These are phyloP conservation scores for Scedosporium apiospermum DNA, from an alignment of 2,329 filamentous ascomycete genomes.

Conservation along the genomic window DNA sequence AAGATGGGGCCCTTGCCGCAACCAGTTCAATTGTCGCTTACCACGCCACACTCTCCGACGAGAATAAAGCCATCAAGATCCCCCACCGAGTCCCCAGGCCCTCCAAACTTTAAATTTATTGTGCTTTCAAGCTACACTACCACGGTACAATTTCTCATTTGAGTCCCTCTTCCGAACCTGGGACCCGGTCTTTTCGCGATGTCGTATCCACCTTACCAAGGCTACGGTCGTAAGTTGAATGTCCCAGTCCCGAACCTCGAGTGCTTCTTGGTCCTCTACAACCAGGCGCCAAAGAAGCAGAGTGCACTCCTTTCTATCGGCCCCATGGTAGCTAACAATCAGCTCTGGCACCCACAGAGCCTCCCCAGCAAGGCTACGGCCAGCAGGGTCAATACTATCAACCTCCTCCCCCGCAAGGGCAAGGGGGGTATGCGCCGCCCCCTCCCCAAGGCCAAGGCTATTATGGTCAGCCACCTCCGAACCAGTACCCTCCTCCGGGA, in stretches of 20 bases:
- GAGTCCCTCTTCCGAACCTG: neutral
- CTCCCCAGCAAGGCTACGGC: slow-evolving; percentile 16
- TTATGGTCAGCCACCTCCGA: slow-evolving; percentile 14
- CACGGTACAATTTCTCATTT: neutral
- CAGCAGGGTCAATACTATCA: slow-evolving; percentile 19
- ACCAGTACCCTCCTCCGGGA: slow-evolving; percentile 6
- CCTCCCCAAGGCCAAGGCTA: slow-evolving; percentile 8
- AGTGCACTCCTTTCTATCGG: too few relatives aligned
- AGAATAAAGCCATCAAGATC: neutral
- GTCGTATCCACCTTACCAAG: slow-evolving; percentile 26
- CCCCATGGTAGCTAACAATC: slow-evolving; percentile 17
- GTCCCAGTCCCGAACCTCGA: slow-evolving; percentile 12
- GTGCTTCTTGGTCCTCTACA: slow-evolving; percentile 2
- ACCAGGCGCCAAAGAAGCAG: too few relatives aligned
- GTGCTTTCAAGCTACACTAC: too few relatives aligned
- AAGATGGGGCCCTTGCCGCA: neutral
- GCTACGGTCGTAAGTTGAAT: slow-evolving; percentile 28
- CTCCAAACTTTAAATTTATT: neutral
- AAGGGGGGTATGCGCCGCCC: slow-evolving; percentile 16
- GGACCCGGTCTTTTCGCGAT: slow-evolving; percentile 6
- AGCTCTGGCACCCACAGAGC: slow-evolving; percentile 15
- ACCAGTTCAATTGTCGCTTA: neutral
- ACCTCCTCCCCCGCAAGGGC: slow-evolving; percentile 13
- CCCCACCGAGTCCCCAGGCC: neutral
- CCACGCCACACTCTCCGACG: neutral